Base-by-base conservation (phyloP, 176 grass and related monocot genomes). In the Eremochloa ophiuroides region DNA sequence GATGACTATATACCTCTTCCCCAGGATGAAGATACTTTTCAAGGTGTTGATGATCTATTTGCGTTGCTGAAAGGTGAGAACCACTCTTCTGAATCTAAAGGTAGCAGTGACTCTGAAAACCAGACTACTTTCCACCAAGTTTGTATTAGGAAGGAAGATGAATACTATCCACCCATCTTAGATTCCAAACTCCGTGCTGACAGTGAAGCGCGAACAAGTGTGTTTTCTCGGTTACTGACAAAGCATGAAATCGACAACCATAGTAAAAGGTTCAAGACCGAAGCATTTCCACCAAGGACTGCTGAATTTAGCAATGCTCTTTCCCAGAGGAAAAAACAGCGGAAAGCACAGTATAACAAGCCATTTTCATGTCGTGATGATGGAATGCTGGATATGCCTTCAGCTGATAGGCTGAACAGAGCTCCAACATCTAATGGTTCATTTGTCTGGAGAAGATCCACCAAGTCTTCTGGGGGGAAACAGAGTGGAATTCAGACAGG, bases 1-100 rank as follows among this genome's bases (percentile, higher is more conserved):
- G 70, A 80, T 87, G 89, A 91, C 60, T 91, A 71, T 72, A 84
- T 87, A 75, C 85, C 85, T 64, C 76, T 91, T 23, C 37, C 72
- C 10, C 65, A 69, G 18, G 82, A 88, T 8, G 69, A 83, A 68
- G 43, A 79, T 79, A 25, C 27, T 58, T 64, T 82, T 60, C 46
- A 86, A 11, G 17, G 71, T 83, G 50, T 91, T 68, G 81, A 88
- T 77, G 62, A 85, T 85, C 42, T 85, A 25, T 82, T 63, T 56
- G 69, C 51, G 30, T 76, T 87, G 34, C 79, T 84, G 61, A 31
- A 83, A 79, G 59, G 63, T 71, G 71, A 81, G 35, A 81, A 29
- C 14, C 53, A 69, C 79, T 84, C 76, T 69, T 84, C 68, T 63
- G 85, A 77, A 77, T 91, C 59, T 68, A 58, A 85, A 58, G 69